These are phyloP conservation scores for Lichtheimia hyalospora DNA, from an alignment of 371 early-diverging fungal genomes.

Conservation along the genomic window DNA sequence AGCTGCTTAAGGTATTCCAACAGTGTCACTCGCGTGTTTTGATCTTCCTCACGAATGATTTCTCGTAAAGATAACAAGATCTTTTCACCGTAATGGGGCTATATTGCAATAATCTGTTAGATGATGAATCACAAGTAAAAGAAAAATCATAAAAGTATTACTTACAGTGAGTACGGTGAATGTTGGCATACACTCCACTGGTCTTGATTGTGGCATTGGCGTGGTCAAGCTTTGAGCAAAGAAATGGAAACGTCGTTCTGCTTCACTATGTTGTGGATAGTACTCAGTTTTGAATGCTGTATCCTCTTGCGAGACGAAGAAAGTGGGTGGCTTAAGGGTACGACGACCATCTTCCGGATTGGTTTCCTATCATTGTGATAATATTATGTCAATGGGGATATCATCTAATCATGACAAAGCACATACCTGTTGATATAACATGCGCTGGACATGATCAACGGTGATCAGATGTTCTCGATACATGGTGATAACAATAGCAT, in stretches of 20 bases:
- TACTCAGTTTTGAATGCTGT: conserved; percentile 76
- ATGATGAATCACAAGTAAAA: background rate
- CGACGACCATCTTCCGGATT: conserved; percentile 68
- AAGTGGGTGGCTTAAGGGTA: conserved; percentile 77
- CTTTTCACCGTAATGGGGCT: conserved; percentile 90
- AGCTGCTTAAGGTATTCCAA: conserved; percentile 87
- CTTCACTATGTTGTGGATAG: conserved; percentile 80
- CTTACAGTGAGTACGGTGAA: conserved; percentile 80
- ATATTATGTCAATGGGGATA: background rate
- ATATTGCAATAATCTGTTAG: background rate
- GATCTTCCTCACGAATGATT: conserved; percentile 84
- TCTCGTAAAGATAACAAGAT: conserved; percentile 80
- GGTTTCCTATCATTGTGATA: conserved; percentile 20
- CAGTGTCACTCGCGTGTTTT: conserved; percentile 78
- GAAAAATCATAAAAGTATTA: background rate
- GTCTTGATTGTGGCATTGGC: conserved; percentile 80
- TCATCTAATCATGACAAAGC: background rate
- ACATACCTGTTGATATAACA: conserved; percentile 79
- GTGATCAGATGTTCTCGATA: conserved; percentile 85
- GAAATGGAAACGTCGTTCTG: conserved; percentile 84
- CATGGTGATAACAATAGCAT: conserved; percentile 86
- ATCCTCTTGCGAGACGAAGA: conserved; percentile 86
- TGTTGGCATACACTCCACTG: conserved; percentile 84
- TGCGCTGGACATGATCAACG: conserved; percentile 73
- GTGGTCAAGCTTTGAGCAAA: conserved; percentile 90